Conservation (phyloP, 306 rosid genomes). For the Ammopiptanthus mongolicus region DNA sequence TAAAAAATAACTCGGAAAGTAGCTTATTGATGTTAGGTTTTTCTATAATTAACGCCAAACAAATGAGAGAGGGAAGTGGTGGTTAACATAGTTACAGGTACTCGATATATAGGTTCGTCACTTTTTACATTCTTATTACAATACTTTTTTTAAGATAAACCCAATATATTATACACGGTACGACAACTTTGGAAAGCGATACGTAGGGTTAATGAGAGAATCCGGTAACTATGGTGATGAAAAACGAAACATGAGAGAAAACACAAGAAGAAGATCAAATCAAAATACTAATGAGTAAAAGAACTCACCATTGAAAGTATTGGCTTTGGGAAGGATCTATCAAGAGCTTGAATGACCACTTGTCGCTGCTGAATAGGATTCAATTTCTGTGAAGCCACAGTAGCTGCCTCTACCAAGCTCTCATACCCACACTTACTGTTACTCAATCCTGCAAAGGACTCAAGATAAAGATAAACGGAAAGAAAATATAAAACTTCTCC, state of each 20-base stretch:
- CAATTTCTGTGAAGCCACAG: slow-evolving; percentile 37
- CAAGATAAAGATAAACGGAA: background rate
- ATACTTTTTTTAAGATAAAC: too few relatives aligned
- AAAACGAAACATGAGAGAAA: too few relatives aligned
- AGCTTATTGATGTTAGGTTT: background rate
- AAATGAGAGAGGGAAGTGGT: background rate
- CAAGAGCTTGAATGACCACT: slow-evolving; percentile 52
- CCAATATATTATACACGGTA: too few relatives aligned
- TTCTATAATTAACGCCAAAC: background rate
- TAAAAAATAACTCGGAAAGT: background rate
- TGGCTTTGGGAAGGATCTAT: slow-evolving; percentile 59
- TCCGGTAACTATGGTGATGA: too few relatives aligned
- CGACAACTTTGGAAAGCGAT: too few relatives aligned
- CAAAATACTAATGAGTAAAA: background rate
- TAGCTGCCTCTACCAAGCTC: slow-evolving; percentile 78
- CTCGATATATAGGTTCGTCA: too few relatives aligned
- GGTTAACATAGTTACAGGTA: too few relatives aligned
- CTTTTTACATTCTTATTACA: too few relatives aligned
- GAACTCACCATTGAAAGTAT: slow-evolving; percentile 54
- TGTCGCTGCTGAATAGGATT: slow-evolving; percentile 48
- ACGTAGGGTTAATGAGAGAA: too few relatives aligned
- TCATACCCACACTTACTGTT: slow-evolving; percentile 67
- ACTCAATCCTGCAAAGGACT: slow-evolving; percentile 43
- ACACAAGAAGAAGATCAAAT: too few relatives aligned
- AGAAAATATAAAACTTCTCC: background rate